phyloP scores from a whole-genome alignment of 306 rosid genomes.

The Pyrus bretschneideri region DNA sequence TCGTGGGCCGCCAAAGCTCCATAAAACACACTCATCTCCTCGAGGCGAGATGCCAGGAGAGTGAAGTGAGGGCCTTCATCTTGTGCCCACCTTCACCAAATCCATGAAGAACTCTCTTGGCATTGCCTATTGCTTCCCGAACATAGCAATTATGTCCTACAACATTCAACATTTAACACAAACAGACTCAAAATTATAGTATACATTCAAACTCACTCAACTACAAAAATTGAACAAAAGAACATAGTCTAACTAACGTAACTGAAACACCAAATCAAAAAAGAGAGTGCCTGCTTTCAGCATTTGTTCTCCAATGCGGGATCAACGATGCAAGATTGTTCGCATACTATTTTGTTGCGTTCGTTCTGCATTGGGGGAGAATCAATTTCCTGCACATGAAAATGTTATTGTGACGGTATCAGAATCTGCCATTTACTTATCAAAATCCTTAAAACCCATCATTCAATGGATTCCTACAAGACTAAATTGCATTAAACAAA shows the following conservation, averaged over 20 bases:
- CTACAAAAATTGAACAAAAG: not conserved
- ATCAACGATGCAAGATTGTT: not conserved
- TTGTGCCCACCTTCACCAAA: constrained; percentile 77
- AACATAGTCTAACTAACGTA: not conserved
- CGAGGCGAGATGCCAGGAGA: constrained; percentile 62
- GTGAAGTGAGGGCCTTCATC: constrained; percentile 84
- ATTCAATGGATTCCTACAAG: not conserved
- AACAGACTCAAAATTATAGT: too few relatives aligned
- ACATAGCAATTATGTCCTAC: constrained; percentile 86
- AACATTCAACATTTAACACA: not conserved
- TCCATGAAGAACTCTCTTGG: constrained; percentile 78
- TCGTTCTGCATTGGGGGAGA: not conserved
- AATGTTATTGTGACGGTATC: too few relatives aligned
- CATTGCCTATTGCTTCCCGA: constrained; percentile 78
- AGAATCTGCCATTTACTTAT: too few relatives aligned
- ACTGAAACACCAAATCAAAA: not conserved
- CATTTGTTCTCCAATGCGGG: not conserved
- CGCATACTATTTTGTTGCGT: not conserved
- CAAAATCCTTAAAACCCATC: not conserved
- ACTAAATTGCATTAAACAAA: not conserved
- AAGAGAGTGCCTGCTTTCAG: too few relatives aligned
- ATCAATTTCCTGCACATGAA: not conserved
- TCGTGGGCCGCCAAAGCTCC: constrained; percentile 81
- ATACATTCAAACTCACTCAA: not conserved
- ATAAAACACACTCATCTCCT: constrained; percentile 67